A percentile compares a stretch with the other conserved stretches of the same genome.
phyloP scores from a whole-genome alignment of 352 stramenopile species.

The Pythium biforme region DNA sequence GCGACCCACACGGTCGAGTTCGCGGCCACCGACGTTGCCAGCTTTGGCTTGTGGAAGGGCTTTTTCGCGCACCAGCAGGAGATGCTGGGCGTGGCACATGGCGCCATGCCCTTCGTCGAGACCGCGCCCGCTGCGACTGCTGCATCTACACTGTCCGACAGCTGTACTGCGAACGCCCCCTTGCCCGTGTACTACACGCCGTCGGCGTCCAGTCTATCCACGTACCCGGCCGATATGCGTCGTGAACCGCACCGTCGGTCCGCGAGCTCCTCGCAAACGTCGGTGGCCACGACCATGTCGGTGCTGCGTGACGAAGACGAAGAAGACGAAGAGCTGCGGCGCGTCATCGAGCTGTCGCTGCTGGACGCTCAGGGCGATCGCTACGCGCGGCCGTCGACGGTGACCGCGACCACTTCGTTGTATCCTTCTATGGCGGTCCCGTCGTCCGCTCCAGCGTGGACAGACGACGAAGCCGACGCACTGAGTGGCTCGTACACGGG shows the following conservation, averaged over 20 bases:
- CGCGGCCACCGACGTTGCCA: constrained; percentile 43
- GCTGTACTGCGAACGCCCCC: neutral
- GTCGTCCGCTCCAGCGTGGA: constrained; percentile 28
- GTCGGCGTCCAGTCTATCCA: neutral
- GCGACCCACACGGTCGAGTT: constrained; percentile 49
- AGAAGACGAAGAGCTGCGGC: constrained; percentile 55
- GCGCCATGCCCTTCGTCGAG: too few relatives aligned
- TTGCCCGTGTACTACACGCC: constrained; percentile 10
- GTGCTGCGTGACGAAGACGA: constrained; percentile 27
- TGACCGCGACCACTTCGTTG: neutral
- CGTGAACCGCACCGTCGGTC: constrained; percentile 7
- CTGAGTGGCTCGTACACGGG: constrained; percentile 11
- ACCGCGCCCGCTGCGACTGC: neutral
- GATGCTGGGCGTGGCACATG: constrained; percentile 7
- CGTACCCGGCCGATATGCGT: constrained; percentile 14
- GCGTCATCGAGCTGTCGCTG: constrained; percentile 58
- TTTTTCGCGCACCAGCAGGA: constrained; percentile 66
- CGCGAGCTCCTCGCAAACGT: constrained; percentile 6
- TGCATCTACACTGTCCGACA: neutral
- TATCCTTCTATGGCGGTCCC: constrained; percentile 33
- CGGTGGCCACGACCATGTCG: constrained; percentile 20
- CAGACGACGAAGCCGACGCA: constrained; percentile 19
- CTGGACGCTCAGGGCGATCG: constrained; percentile 1
- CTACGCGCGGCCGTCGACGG: neutral
- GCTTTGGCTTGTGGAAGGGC: constrained; percentile 51